Base-by-base conservation (phyloP, 2,329 filamentous ascomycete genomes). In the Ophiocordyceps unilateralis region DNA sequence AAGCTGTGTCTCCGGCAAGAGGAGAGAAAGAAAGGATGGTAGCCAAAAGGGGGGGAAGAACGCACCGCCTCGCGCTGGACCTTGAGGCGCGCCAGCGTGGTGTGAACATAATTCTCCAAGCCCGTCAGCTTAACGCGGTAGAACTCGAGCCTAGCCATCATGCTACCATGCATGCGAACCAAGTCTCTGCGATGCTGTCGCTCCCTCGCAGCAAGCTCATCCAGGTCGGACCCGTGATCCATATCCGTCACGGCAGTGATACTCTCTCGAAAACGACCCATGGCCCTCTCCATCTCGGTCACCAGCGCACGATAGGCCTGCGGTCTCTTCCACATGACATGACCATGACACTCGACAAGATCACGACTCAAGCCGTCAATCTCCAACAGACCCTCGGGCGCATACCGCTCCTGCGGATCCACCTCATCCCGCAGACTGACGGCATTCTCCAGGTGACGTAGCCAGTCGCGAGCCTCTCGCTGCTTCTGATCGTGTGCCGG, bases 301-400 rank as follows among this genome's bases (percentile, higher is more conserved):
- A 69, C 59, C 42, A 76, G 69, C 43, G 70, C 69, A 53, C 68
- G 57, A 51, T 77, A 79, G 1, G 76, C 73, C 56, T 76, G 71
- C 1, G 75, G 75, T 28, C 74, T 63, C 57, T 77, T 76, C 74
- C 74, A 78, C 48, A 78, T 61, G 24, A 77, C 73, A 50, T 74
- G 72, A 1, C 69, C 67, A 52, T 78, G 73, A 49, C 75, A 79
- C 58, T 79, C 75, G 47, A 78, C 74, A 39, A 79, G 61, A 51
- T 78, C 74, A 23, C 72, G 64, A 53, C 74, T 78, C 54, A 79
- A 65, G 43, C 68, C 66, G 51, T 79, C 74, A 2, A 79, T 62
- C 48, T 78, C 71, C 40, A 78, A 59, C 17, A 66, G 60, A 8
- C 66, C 66, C 37, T 65, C 61, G 43, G 70, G 64, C 46, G 77